Conservation (phyloP, 768 basidiomycete species). For the Suillus lakei region DNA sequence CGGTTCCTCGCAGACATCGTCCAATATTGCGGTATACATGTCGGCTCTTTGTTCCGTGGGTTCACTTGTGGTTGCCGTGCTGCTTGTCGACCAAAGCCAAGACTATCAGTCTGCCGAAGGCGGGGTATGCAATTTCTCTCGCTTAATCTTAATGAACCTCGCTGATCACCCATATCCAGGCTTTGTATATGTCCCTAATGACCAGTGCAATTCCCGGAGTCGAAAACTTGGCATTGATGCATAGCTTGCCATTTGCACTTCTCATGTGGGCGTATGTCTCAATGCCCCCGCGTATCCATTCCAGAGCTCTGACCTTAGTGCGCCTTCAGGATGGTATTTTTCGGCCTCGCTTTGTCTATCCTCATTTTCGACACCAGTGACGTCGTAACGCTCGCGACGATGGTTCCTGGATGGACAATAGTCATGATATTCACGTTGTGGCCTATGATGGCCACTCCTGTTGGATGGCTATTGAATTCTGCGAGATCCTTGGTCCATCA, state of each 20-base stretch:
- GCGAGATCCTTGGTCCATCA: neutral
- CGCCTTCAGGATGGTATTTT: slow-evolving; percentile 29
- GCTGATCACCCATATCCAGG: slow-evolving; percentile 15
- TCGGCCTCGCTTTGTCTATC: slow-evolving; percentile 29
- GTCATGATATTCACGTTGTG: slow-evolving; percentile 28
- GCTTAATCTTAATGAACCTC: neutral
- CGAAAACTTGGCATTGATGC: slow-evolving; percentile 37
- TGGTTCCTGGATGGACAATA: slow-evolving; percentile 21
- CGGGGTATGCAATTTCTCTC: slow-evolving; percentile 22
- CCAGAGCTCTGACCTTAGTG: neutral
- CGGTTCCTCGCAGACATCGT: slow-evolving; percentile 14
- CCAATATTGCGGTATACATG: slow-evolving; percentile 40
- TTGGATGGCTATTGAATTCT: neutral
- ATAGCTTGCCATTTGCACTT: slow-evolving; percentile 38
- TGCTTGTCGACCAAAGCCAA: slow-evolving; percentile 41
- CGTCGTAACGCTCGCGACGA: slow-evolving; percentile 15
- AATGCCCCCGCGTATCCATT: neutral
- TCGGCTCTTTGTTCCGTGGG: slow-evolving; percentile 42
- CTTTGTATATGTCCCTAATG: slow-evolving; percentile 24
- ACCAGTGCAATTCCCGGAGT: slow-evolving; percentile 23
- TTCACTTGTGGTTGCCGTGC: slow-evolving; percentile 38
- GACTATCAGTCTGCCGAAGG: slow-evolving; percentile 20
- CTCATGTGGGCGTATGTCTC: slow-evolving; percentile 36
- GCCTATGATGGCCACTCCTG: neutral
- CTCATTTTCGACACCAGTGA: slow-evolving; percentile 28